Conservation (phyloP, 2,329 filamentous ascomycete species). For the Penicillium decumbens region DNA sequence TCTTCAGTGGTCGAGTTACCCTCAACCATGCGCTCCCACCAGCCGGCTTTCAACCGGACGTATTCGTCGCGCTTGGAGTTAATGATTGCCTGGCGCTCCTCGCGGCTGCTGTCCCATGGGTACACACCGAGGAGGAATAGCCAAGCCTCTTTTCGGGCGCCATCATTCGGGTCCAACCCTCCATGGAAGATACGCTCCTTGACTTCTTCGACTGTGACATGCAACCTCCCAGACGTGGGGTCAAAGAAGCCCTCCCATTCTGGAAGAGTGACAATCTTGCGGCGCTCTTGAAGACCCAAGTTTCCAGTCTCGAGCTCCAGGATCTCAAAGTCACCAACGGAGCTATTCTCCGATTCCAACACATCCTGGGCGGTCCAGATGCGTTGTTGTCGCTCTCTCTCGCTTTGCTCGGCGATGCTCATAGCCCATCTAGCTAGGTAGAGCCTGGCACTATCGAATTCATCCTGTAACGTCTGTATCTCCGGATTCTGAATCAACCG, state of each 20-base stretch:
- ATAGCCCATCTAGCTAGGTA: slow-evolving; percentile 97
- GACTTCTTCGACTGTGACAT: slow-evolving; percentile 81
- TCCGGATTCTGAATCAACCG: slow-evolving; percentile 84
- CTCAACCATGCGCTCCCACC: slow-evolving; percentile 93
- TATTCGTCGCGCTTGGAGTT: slow-evolving; percentile 90
- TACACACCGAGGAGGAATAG: slow-evolving; percentile 87
- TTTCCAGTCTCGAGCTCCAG: slow-evolving; percentile 71
- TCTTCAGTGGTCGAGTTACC: slow-evolving; percentile 73
- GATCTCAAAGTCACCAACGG: slow-evolving; percentile 93
- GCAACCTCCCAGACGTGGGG: slow-evolving; percentile 63
- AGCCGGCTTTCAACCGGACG: slow-evolving; percentile 83
- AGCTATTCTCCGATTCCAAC: slow-evolving; percentile 87
- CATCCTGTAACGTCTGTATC: slow-evolving; percentile 90
- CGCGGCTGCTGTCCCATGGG: slow-evolving; percentile 82
- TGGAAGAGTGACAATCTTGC: slow-evolving; percentile 69
- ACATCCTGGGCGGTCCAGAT: slow-evolving; percentile 94
- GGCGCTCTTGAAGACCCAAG: slow-evolving; percentile 68
- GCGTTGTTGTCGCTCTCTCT: slow-evolving; percentile 74
- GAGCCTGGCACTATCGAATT: slow-evolving; percentile 92
- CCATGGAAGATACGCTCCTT: slow-evolving; percentile 98
- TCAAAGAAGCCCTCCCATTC: slow-evolving; percentile 96
- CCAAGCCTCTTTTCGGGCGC: slow-evolving; percentile 94
- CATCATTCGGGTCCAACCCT: slow-evolving; percentile 80
- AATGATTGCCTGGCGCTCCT: slow-evolving; percentile 76
- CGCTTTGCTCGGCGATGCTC: slow-evolving; percentile 96